Conservation (phyloP, 2,329 filamentous ascomycete species). For the Stromatinia cepivora region DNA sequence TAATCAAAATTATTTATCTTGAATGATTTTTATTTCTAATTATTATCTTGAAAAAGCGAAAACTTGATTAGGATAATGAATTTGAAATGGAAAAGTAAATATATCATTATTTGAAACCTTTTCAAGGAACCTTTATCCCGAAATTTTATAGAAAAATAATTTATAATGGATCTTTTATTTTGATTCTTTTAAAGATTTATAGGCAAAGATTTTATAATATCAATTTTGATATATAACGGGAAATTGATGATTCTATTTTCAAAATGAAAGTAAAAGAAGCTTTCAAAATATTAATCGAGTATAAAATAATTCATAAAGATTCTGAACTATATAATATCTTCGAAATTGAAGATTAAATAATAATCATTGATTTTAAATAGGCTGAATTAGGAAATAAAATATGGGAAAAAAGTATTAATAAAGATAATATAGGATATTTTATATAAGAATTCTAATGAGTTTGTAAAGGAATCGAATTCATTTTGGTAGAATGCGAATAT, state of each 20-base stretch:
- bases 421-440: no score
- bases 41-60: slow-evolving; percentile 5
- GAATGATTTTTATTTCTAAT: neutral
- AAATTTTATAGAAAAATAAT: neutral
- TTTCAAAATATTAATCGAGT: neutral
- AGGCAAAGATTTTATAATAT: neutral
- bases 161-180: neutral
- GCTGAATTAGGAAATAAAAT: neutral
- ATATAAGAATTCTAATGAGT: no score
- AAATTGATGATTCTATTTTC: no score
- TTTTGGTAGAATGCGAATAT: no score
- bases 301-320: slow-evolving; percentile 2
- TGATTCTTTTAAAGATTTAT: neutral
- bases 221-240: no score
- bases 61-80: slow-evolving; percentile 1
- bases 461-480: no score
- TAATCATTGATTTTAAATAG: neutral
- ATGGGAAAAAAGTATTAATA: no score
- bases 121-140: neutral
- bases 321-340: neutral
- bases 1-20: no score
- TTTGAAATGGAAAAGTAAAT: neutral
- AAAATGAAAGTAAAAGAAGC: neutral
- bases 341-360: neutral
- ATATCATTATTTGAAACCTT: neutral